Evolutionary conservation across 2,329 filamentous ascomycete species (phyloP), one percentile per base, ranked within the genome.

Genomic region (Endothia cerciana): DNA sequence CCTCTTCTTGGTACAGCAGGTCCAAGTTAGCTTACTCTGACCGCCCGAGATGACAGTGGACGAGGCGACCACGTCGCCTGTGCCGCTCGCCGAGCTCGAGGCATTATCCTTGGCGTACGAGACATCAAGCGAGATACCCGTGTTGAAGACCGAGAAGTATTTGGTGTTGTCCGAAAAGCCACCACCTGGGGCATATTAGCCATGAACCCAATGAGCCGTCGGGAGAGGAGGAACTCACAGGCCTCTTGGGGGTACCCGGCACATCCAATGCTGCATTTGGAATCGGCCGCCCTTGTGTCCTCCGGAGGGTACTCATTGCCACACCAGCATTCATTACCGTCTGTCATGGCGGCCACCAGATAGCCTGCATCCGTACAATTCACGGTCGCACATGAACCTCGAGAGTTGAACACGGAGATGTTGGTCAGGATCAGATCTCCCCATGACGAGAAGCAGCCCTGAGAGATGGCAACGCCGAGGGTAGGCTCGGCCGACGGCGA

Each of bases 281-380:
- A 75, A 73, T 89, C 84, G 55, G 83, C 79, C 7, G 87, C 83
- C 67, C 88, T 74, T 49, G 80, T 79, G 19, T 79, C 79, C 47
- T 80, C 72, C 19, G 88, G 81, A 0, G 93, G 93, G 58, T 94
- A 83, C 66, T 82, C 77, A 69, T 87, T 79, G 66, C 93, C 93
- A 73, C 93, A 97, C 73, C 82, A 91, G 78, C 93, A 97, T 69
- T 87, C 77, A 22, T 82, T 80, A 19, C 85, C 85, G 22, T 83
- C 82, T 8, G 83, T 85, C 55, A 91, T 78, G 40, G 83, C 92
- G 72, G 89, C 86, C 8, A 93, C 90, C 1, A 82, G 70, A 40
- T 76, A 80, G 43, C 84, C 81, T 8, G 80, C 72, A 0, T 77
- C 73, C 2, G 77, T 73, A 72, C 84, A 87, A 1, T 71, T 60